These are phyloP conservation scores for Neoboletus subvelutipes DNA, from an alignment of 768 basidiomycete genomes.

Conservation along the genomic window DNA sequence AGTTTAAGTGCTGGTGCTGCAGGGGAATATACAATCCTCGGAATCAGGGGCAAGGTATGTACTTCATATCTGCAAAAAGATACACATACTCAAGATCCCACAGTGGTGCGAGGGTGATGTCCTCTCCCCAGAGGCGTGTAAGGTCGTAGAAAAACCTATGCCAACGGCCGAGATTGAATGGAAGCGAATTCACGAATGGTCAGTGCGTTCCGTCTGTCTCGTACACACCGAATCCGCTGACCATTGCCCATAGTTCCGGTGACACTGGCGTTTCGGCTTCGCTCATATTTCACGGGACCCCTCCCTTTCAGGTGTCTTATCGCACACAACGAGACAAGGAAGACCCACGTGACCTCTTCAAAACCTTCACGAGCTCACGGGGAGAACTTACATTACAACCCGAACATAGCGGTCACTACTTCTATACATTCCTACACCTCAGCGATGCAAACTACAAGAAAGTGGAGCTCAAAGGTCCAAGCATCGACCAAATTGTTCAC, in stretches of 20 bases:
- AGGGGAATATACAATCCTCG: slow-evolving; percentile 74
- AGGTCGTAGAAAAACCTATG: slow-evolving; percentile 68
- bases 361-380: slow-evolving; percentile 65
- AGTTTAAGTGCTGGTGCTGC: slow-evolving; percentile 55
- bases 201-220: slow-evolving; percentile 3
- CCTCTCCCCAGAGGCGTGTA: slow-evolving; percentile 77
- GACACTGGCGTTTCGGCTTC: slow-evolving; percentile 90
- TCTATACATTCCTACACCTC: slow-evolving; percentile 74
- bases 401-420: slow-evolving; percentile 85
- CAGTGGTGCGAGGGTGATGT: slow-evolving; percentile 81
- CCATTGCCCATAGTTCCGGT: slow-evolving; percentile 57
- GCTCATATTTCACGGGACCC: slow-evolving; percentile 81
- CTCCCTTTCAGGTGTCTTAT: slow-evolving; percentile 87
- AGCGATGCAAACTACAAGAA: slow-evolving; percentile 84
- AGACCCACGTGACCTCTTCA: slow-evolving; percentile 53
- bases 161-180: slow-evolving; percentile 87
- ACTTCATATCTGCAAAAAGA: background rate
- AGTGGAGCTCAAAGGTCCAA: slow-evolving; percentile 69
- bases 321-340: slow-evolving; percentile 70
- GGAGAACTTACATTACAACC: slow-evolving; percentile 85
- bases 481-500: slow-evolving; percentile 87
- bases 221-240: slow-evolving; percentile 6
- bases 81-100: slow-evolving; percentile 4
- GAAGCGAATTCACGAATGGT: slow-evolving; percentile 92
- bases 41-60: slow-evolving; percentile 66